Evolutionary conservation across 169 alveolate species (phyloP), one percentile per base, ranked within the genome.

Genomic region (Fabrea salina): DNA sequence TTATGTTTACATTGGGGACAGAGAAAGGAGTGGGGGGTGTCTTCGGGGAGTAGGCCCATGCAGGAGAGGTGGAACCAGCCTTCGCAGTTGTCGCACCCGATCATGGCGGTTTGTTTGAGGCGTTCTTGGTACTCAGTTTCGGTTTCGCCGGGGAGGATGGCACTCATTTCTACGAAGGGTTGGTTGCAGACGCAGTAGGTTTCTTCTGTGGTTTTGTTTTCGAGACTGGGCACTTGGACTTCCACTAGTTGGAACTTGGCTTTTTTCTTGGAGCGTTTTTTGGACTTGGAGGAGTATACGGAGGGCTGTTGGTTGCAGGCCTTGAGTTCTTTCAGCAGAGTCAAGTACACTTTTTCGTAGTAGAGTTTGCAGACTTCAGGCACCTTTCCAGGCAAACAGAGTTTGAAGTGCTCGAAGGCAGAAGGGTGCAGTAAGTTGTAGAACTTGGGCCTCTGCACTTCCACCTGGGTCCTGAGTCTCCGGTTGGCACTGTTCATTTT

Each of bases 21-120:
- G n/a, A n/a, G n/a, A n/a, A n/a, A n/a, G n/a, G n/a, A n/a, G n/a
- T n/a, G n/a, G n/a, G n/a, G n/a, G n/a, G n/a, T n/a, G n/a, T n/a
- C n/a, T n/a, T n/a, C n/a, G n/a, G n/a, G n/a, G 1, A 16, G 16
- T 47, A 47, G 16, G 19, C 19, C 19, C 25, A 61, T 61, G 25
- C 75, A 61, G n/a, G n/a, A 32, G 27, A 61, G 37, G 37, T 61
- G 75, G 37, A 61, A 61, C 75, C 75, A 61, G 13, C 37, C 75
- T 27, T 25, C 3, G 75, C 75, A 61, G 11, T 33, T 16, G 37
- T 25, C 49, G 25, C 75, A 61, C 0, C 25, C 51, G 25, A 61
- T 37, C 75, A 61, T 61, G 11, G 51, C 30, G 16, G 27, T 37
- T 61, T 35, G 37, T 16, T 35, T 30, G 11, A 11, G 11, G 27